Conservation (phyloP, 129 eudicot genomes). For the Ambrosia artemisiifolia region DNA sequence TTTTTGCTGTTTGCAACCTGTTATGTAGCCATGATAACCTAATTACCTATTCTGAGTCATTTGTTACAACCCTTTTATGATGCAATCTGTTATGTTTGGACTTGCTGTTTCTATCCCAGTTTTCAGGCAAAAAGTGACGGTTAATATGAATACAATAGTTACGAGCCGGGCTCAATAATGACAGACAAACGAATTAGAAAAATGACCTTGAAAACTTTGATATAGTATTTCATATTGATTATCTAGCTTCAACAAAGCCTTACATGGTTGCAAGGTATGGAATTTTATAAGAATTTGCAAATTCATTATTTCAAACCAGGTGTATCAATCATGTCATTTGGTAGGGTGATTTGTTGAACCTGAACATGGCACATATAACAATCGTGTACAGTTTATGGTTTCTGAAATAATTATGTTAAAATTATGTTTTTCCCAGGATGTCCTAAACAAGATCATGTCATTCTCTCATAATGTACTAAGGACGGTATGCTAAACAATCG, state of each 20-base stretch:
- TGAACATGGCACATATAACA: too few species aligned
- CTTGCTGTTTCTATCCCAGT: neutral
- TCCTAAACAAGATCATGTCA: slow-evolving; percentile 70
- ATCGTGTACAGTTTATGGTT: neutral
- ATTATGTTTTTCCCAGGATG: slow-evolving; percentile 51
- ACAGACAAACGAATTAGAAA: slow-evolving; percentile 54
- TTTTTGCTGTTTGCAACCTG: too few species aligned
- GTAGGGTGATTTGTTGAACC: too few species aligned
- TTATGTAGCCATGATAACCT: too few species aligned
- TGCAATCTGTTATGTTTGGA: too few species aligned
- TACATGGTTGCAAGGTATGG: slow-evolving; percentile 80
- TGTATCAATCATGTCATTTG: neutral
- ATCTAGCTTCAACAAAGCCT: slow-evolving; percentile 61
- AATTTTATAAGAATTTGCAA: too few species aligned
- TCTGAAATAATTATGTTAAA: neutral
- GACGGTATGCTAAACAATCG: slow-evolving; percentile 80
- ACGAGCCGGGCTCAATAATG: slow-evolving; percentile 76
- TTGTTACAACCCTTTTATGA: too few species aligned
- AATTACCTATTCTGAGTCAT: too few species aligned
- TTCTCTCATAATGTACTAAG: slow-evolving; percentile 84
- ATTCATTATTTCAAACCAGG: neutral
- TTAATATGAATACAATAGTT: slow-evolving; percentile 52
- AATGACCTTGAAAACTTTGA: slow-evolving; percentile 56
- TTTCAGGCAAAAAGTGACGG: slow-evolving; percentile 83
- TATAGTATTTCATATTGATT: slow-evolving; percentile 76